Percentiles rank a stretch among this genome's conserved stretches.
phyloP scores from a whole-genome alignment of 1,284 basidiomycete genomes.

The Cryptococcus sp. region DNA sequence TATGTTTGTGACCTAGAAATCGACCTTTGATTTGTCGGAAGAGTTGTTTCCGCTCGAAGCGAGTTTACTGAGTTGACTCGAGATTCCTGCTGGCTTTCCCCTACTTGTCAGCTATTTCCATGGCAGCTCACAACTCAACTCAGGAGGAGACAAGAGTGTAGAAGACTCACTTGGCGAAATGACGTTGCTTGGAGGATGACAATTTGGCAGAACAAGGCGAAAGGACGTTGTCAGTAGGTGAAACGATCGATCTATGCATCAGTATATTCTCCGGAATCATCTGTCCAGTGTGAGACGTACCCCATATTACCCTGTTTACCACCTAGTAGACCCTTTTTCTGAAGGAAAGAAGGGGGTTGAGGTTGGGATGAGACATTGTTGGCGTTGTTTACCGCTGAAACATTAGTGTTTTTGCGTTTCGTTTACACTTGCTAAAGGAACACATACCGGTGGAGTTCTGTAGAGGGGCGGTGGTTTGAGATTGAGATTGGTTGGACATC shows the following conservation, averaged over 20 bases:
- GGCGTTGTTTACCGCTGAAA: slow-evolving; percentile 2
- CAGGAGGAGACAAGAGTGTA: not conserved
- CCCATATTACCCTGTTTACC: slow-evolving; percentile 9
- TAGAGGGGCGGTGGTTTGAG: slow-evolving; percentile 7
- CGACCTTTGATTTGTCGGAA: slow-evolving; percentile 25
- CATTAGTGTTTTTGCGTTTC: not conserved
- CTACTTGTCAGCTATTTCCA: not conserved
- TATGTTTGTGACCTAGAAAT: slow-evolving; percentile 17
- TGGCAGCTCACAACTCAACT: no score
- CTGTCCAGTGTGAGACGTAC: not conserved
- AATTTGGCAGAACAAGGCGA: slow-evolving; percentile 86
- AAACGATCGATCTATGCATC: slow-evolving; percentile 57
- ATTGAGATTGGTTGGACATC: slow-evolving; percentile 5
- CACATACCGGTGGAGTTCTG: slow-evolving; percentile 4
- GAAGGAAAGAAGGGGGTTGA: slow-evolving; percentile 33
- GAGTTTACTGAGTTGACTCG: slow-evolving; percentile 39
- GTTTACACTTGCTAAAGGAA: not conserved
- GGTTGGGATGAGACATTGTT: slow-evolving; percentile 8
- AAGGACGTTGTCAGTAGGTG: slow-evolving; percentile 87
- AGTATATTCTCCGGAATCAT: not conserved
- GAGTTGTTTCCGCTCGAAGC: slow-evolving; percentile 14
- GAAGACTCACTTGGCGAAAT: slow-evolving; percentile 71
- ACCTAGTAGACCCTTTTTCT: slow-evolving; percentile 45
- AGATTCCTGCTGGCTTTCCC: slow-evolving; percentile 31
- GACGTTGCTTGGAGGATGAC: slow-evolving; percentile 80